Percentiles rank a stretch among this genome's conserved stretches.
Conservation (phyloP, 2,329 filamentous ascomycete genomes). For the Cephalotrichum gorgonifer region DNA sequence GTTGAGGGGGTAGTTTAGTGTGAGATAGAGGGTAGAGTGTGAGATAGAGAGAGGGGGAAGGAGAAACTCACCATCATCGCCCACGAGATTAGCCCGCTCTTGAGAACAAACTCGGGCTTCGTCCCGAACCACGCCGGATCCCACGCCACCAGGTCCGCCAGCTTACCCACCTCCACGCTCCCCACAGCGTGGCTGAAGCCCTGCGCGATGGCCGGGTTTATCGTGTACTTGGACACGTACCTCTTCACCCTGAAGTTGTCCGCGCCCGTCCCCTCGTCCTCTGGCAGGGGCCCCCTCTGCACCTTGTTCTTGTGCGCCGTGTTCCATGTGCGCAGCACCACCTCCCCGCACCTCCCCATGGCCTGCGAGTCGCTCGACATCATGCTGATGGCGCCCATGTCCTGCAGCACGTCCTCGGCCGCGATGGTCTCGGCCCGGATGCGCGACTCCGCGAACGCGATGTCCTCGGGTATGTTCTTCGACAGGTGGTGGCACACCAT, state of each 20-base stretch:
- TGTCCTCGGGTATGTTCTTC: constrained; percentile 88
- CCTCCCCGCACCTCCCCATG: constrained; percentile 93
- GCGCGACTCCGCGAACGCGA: constrained; percentile 87
- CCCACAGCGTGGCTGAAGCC: constrained; percentile 83
- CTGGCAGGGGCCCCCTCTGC: constrained; percentile 64
- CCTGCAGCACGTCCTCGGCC: constrained; percentile 90
- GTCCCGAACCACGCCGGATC: constrained; percentile 75
- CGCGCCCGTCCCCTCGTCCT: constrained; percentile 68
- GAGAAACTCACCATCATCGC: constrained; percentile 62
- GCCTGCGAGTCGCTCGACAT: constrained; percentile 94
- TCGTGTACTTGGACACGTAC: constrained; percentile 91
- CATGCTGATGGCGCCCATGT: constrained; percentile 93
- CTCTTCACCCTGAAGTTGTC: constrained; percentile 91
- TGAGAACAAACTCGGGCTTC: constrained; percentile 73
- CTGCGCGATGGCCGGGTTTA: constrained; percentile 87
- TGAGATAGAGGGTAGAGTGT: constrained; percentile 2
- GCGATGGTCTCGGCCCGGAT: constrained; percentile 95
- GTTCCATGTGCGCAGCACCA: constrained; percentile 89
- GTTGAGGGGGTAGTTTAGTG: too few species aligned
- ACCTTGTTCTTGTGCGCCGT: constrained; percentile 95
- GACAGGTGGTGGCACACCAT: constrained; percentile 96
- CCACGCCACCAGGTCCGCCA: constrained; percentile 87
- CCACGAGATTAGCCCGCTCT: constrained; percentile 77
- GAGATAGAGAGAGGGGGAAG: background rate
- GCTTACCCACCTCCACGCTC: constrained; percentile 77